These are phyloP conservation scores for Euryodendron excelsum DNA, from an alignment of 148 eudicot genomes.

Conservation along the genomic window DNA sequence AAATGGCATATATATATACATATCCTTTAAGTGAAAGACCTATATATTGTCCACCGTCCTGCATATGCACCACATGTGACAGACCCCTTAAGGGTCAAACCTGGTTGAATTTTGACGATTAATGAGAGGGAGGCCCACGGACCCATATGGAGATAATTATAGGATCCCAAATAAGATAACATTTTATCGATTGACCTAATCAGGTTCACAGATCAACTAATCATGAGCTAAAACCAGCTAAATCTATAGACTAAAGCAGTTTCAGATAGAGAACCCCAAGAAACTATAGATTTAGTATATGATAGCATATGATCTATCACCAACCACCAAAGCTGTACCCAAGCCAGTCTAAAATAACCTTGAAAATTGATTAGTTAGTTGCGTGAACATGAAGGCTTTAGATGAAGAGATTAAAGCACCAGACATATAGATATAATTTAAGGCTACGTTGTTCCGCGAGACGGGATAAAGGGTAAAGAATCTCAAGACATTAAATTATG, in stretches of 20 bases:
- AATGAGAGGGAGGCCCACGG: neutral
- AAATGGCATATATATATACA: too few species aligned
- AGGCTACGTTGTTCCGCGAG: too few species aligned
- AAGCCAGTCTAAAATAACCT: neutral
- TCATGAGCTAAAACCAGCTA: slow-evolving; percentile 9
- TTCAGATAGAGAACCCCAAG: neutral
- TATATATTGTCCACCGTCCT: neutral
- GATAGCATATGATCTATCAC: slow-evolving; percentile 12
- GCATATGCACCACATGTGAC: neutral
- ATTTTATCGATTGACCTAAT: slow-evolving; percentile 1
- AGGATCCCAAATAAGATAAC: neutral
- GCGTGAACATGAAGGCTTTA: neutral
- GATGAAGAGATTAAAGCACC: neutral
- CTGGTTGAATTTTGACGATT: neutral
- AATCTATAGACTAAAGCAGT: neutral
- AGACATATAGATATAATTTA: too few species aligned
- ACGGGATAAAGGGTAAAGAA: too few species aligned
- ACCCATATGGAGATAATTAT: neutral
- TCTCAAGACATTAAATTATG: too few species aligned
- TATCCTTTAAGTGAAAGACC: neutral
- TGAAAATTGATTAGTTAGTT: neutral
- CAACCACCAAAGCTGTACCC: neutral
- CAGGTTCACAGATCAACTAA: slow-evolving; percentile 20
- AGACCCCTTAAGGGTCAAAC: neutral
- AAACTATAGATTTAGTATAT: neutral